phyloP scores from a whole-genome alignment of 2,329 filamentous ascomycete genomes.

The Talaromyces sp. region DNA sequence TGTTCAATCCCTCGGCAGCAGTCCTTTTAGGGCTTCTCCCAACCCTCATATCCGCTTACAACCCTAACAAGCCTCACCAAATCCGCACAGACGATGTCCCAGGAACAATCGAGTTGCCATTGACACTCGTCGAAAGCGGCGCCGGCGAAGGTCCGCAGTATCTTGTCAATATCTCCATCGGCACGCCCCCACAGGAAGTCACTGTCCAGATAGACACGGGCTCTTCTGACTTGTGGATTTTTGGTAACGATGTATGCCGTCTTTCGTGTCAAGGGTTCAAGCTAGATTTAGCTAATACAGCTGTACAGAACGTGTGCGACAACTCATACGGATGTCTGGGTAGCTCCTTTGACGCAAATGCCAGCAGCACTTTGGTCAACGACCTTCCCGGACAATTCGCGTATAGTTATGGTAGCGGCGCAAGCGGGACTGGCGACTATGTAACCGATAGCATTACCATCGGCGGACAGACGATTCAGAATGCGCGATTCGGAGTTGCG shows the following conservation, averaged over 20 bases:
- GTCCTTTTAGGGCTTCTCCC: not conserved
- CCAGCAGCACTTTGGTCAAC: no score
- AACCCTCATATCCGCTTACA: not conserved
- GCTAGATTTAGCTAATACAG: not conserved
- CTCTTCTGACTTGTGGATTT: not conserved
- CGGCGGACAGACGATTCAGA: no score
- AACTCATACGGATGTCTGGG: no score
- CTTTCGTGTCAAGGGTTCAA: not conserved
- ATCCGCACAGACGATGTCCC: not conserved
- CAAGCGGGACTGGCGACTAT: no score
- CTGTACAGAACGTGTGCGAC: no score
- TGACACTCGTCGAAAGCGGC: not conserved
- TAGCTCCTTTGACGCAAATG: no score
- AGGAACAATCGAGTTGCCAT: not conserved
- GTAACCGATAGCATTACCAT: no score
- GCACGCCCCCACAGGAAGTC: not conserved
- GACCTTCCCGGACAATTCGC: no score
- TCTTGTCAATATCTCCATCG: not conserved
- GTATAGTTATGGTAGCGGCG: no score
- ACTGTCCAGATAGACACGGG: not conserved
- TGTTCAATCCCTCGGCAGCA: not conserved
- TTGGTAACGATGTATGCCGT: not conserved
- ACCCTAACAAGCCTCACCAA: not conserved
- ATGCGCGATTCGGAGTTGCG: no score
- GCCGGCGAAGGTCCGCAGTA: not conserved